Base-by-base conservation (phyloP, 163 green algal species). In the Chlamydomonas reinhardtii region DNA sequence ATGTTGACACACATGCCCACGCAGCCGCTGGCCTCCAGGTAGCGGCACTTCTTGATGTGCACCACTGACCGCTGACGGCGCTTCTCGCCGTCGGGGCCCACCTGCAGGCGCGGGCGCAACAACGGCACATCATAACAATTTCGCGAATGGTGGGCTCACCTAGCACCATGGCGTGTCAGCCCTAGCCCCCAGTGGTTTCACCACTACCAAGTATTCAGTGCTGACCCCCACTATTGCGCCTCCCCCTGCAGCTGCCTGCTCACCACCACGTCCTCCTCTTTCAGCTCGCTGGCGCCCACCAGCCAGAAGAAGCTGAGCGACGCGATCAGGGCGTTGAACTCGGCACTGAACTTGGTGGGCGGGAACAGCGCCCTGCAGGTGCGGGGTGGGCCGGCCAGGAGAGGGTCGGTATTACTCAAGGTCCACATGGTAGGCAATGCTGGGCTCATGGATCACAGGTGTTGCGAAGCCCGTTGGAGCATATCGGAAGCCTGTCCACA, bases 1-100 rank as follows among this genome's bases (percentile, higher is more conserved):
- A 98, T 95, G 86, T 98, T 98, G 74, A 93, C 85, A 77, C 96
- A 98, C 93, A 98, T 95, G 54, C 95, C 96, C 64, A 95, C 94
- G 83, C 96, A 98, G n/a, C 93, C 95, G 64, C 87, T 94, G 54
- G 77, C 86, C 86, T 98, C 96, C 74, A 98, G 74, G 89, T 95
- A 96, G 24, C 96, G 88, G 91, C 96, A 98, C 89, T 98, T 98
- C 86, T 98, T 96, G 84, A 98, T 98, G 59, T 96, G 87, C 61
- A 98, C 96, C 3, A 94, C 89, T 66, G 92, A 97, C 31, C 82
- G 88, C 93, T 96, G 96, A 31, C 43, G 87, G 88, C 92, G 89
- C 32, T 87, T 24, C 75, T 91, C 79, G 20, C 79, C 79, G 29
- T 76, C 69, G 31, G 87, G 87, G 17, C 75, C 76, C 4, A 91